Conservation (phyloP, 805 yeast species). For the Candida manassasensis region DNA sequence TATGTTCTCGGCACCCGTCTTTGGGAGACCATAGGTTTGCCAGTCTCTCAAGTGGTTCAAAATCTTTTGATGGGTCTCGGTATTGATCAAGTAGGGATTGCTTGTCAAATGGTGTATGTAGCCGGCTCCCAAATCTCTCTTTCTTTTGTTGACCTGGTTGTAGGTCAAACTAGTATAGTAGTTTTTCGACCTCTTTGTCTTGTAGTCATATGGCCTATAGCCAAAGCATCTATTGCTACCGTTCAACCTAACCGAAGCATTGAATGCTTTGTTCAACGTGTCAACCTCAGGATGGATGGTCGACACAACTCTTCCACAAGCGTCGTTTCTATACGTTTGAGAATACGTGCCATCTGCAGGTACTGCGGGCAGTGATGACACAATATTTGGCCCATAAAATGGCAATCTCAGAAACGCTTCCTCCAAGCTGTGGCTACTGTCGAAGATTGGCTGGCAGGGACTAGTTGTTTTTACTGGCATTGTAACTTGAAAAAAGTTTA, state of each 20-base stretch:
- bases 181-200: constrained; percentile 6
- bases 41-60: constrained; percentile 15
- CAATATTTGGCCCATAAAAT: constrained; percentile 4
- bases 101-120: constrained; percentile 21
- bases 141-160: constrained; percentile 25
- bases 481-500: neutral
- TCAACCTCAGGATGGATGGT: constrained; percentile 17
- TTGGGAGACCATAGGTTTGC: constrained; percentile 10
- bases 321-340: constrained; percentile 40
- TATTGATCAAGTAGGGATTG: constrained; percentile 18
- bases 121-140: constrained; percentile 37
- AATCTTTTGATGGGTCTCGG: constrained; percentile 16
- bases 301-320: constrained; percentile 12
- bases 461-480: constrained; percentile 1
- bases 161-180: constrained; percentile 17
- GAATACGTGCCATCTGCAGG: constrained; percentile 29
- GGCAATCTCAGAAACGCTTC: constrained; percentile 2
- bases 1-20: constrained; percentile 4
- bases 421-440: neutral
- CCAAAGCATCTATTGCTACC: constrained; percentile 20
- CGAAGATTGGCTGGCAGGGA: constrained; percentile 4
- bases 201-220: constrained; percentile 17
- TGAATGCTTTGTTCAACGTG: constrained; percentile 19
- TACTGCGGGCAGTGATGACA: neutral
- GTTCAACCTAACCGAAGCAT: constrained; percentile 14